Evolutionary conservation across 2,329 filamentous ascomycete species (phyloP), one percentile per base, ranked within the genome.

Genomic region (Remersonia thermophila): DNA sequence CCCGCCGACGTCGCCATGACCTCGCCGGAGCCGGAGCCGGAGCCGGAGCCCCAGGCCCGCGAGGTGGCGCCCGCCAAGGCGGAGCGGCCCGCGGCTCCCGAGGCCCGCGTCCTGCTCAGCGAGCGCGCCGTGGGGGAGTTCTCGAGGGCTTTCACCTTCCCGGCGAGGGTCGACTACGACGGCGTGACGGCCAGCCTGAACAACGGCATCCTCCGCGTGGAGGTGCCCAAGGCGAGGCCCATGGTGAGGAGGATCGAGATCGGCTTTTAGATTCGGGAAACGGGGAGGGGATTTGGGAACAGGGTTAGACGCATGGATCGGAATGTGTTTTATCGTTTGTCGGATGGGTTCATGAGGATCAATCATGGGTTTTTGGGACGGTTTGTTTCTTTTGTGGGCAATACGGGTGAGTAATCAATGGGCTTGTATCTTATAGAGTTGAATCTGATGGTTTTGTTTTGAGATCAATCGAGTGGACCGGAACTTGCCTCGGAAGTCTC

Each of bases 81-180:
- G 7, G 11, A 15, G 17, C 25, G 25, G 23, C 55, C 59, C 44
- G 47, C 57, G 10, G 46, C 48, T 57, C 63, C 48, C 78, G 27
- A 33, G 17, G 17, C 33, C 13, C 47, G 74, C 59, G 87, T 77
- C 67, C 87, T 82, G 82, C 63, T 77, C 44, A 65, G 65, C 16
- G 78, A 83, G 61, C 75, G 77, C 48, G 71, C 66, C 42, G 61
- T 79, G 39, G 80, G 79, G 53, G 68, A 77, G 45, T 84, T 83
- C 62, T 66, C 70, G 35, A 71, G 80, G 44, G 71, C 66, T 41
- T 83, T 83, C 62, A 71, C 63, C 55, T 83, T 84, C 63, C 75
- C 78, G 0, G 58, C 60, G 34, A 69, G 68, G 20, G 68, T 84
- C 43, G 73, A 82, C 51, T 68, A 73, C 47, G 71, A 76, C 11